Base-by-base conservation (phyloP, 176 grass and related monocot species). In the Musa acuminata region DNA sequence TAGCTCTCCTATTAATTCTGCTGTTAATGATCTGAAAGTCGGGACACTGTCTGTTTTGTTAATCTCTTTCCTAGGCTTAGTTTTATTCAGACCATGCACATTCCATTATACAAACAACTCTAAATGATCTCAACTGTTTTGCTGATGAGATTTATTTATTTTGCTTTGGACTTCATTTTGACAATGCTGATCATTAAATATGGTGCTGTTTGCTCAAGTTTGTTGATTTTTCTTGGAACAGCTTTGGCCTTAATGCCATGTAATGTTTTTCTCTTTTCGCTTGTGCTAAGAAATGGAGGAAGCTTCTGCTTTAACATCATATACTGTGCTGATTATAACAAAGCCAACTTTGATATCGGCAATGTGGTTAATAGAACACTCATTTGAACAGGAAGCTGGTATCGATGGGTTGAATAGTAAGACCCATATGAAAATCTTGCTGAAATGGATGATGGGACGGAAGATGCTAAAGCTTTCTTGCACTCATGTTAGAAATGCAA, bases 401-500 rank as follows among this genome's bases (percentile, higher is more conserved):
- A 84, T 88, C n/a, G 12, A 25, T 52, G 85, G 91, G 52, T 64
- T 94, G 64, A 88, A 87, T 59, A 94, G 91, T 67, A 94, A 94
- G 80, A 94, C 91, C 8, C 87, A 94, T 70, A 90, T 90, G 91
- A 94, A 94, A 77, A 79, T 94, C 22, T 3, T 94, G 75, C 85
- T 94, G 66, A 94, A 94, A 80, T 94, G 91, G 87, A 94, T 94
- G 87, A 84, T 80, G 13, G 91, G 85, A 21, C 76, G 87, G 64
- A 83, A 77, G 24, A 53, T 86, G 29, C 74, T 94, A 10, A 94
- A 88, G 77, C 76, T 94, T 52, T 26, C 35, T 50, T 94, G 85
- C 8, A 35, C 64, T 23, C 87, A 75, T 0, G 69, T 82, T 8
- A 85, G 87, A 16, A 83, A 80, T 75, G 19, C 85, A 4, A 94